Evolutionary conservation across 1,284 basidiomycete genomes (phyloP), one percentile per base, ranked within the genome.

Genomic region (Papiliotrema nemorosa): DNA sequence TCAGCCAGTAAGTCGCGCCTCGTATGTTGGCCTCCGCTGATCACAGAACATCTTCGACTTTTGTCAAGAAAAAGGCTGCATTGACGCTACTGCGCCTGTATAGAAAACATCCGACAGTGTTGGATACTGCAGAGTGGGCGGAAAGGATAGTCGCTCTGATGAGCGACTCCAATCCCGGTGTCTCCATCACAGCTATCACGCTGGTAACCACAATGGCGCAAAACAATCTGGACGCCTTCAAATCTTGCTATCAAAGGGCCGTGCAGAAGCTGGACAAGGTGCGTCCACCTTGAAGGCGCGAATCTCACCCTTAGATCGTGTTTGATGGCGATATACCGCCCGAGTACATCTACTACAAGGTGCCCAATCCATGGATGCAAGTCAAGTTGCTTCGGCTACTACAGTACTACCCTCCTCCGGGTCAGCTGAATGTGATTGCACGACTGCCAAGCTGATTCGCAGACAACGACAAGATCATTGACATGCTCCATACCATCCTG

Each of bases 61-160:
- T 97, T 66, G 96, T 98, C 48, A 94, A 93, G 79, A 98, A 98
- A 78, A 99, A 99, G 75, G 94, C 96, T 1, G 96, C 96, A 0
- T 77, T 98, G 54, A 97, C 96, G 0, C 75, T 98, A 16, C 80
- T 98, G 20, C 82, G 94, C 49, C 76, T 99, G 38, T 97, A 97
- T 69, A 85, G 96, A 49, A 97, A 98, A 74, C 90, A 97, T 68
- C 91, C 93, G 6, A 87, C 90, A 54, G 90, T 96, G 45, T 86
- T 98, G 55, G 89, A 90, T 22, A 86, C 89, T 0, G 84, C 83
- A 26, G 96, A 98, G 67, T 99, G 96, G 96, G 94, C 92, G 0
- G 77, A 93, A 54, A 85, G 94, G 43, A 89, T 98, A 60, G 85
- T 97, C 13, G 85, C 90, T 4, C 83, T 98, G 62, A 91, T 98